Evolutionary conservation across 345 rosid genomes (phyloP), one percentile per base, ranked within the genome.

Genomic region (Arabis hirsuta): DNA sequence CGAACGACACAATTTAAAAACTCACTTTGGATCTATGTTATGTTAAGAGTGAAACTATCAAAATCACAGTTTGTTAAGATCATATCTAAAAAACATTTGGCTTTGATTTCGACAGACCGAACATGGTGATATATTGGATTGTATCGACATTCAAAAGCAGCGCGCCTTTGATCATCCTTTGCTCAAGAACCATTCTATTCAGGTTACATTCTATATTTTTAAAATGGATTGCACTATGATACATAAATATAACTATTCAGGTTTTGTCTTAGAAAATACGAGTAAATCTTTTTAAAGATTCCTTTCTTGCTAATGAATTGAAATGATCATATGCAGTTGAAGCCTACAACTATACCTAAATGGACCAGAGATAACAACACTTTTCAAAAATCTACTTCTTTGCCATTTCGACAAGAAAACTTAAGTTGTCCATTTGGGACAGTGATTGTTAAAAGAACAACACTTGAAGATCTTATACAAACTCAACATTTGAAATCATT

Each of bases 111-210:
- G 8, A 27, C 61, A 71, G 82, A 79, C 67, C 9, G 45, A 69
- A 14, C 57, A 76, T 50, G 80, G 75, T n/a, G 60, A 78, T 63
- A 75, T 75, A 12, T 48, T 78, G 0, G 75, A 78, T 24, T 78
- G 81, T 16, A 31, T 81, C 12, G 78, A 75, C 9, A 62, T 78
- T 16, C 22, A 62, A 5, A 73, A 68, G 60, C 78, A 73, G 43
- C 63, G 43, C 44, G 43, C 78, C 7, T 55, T 78, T 62, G 74
- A 78, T 73, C 67, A 73, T 62, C 74, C 62, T 22, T 29, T 58
- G 20, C 50, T 67, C 26, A 62, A 43, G 44, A 78, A 78, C 16
- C 78, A 73, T n/a, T 26, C 65, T 4, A 20, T 78, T 67, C 70
- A 78, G 78, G 81, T 61, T 26, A 16, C 10, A 9, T 10, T 57